phyloP scores from a whole-genome alignment of 108 stramenopile genomes.

The Cyclotella distinguenda region DNA sequence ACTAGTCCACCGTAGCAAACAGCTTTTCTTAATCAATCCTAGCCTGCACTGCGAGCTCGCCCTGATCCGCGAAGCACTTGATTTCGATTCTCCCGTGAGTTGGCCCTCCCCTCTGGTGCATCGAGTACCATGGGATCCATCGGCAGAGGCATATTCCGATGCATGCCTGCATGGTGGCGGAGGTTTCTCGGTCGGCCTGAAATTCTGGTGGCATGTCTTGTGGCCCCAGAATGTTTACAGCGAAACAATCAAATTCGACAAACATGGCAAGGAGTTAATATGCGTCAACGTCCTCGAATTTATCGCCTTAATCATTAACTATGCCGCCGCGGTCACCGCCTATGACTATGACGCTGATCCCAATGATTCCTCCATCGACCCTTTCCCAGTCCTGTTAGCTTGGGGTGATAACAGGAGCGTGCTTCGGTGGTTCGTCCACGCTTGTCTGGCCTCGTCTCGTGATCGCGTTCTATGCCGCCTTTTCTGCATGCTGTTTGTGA shows the following conservation, averaged over 20 bases:
- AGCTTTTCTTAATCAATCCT: conserved; percentile 1
- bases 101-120: conserved; percentile 11
- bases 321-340: conserved; percentile 1
- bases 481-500: conserved; percentile 14
- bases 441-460: no score
- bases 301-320: conserved; percentile 17
- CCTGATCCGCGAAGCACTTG: conserved; percentile 1
- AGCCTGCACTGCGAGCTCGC: conserved; percentile 16
- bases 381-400: no score
- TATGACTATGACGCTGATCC: background rate
- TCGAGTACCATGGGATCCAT: background rate
- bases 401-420: no score
- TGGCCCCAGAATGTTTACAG: conserved; percentile 6
- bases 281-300: conserved; percentile 24
- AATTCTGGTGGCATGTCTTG: conserved; percentile 14
- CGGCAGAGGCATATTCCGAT: background rate
- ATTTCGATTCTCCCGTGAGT: background rate
- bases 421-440: no score
- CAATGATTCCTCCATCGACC: background rate
- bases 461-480: conserved; percentile 7
- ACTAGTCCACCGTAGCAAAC: background rate
- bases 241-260: background rate
- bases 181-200: conserved; percentile 1
- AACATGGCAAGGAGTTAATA: background rate
- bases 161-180: conserved; percentile 13